Evolutionary conservation across 108 stramenopile species (phyloP).

Genomic region (Skeletonema potamos): DNA sequence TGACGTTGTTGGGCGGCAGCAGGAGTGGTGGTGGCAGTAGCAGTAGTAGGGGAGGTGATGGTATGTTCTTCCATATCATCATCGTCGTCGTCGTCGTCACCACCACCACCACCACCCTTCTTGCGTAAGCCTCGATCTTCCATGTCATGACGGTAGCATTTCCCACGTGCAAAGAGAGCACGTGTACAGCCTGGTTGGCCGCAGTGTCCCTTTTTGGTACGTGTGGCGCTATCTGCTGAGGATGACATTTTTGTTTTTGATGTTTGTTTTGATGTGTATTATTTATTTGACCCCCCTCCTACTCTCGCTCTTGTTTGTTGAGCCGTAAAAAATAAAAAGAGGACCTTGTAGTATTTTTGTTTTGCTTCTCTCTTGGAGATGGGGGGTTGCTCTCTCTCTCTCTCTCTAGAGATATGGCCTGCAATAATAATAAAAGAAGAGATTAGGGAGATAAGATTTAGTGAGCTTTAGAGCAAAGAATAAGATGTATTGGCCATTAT

Average conservation of each 20-base stretch:
- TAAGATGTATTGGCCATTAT: too few species aligned
- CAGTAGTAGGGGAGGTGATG: neutral
- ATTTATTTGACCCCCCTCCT: too few species aligned
- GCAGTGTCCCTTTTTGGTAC: neutral
- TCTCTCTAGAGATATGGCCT: too few species aligned
- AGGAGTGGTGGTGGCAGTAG: neutral
- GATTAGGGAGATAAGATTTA: neutral
- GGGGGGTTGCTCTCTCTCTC: too few species aligned
- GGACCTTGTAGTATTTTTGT: too few species aligned
- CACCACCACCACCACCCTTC: too few species aligned
- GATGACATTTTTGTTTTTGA: neutral
- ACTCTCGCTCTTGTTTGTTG: too few species aligned
- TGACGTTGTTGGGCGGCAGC: neutral
- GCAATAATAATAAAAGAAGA: neutral
- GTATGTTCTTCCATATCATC: neutral
- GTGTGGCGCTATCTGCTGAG: neutral
- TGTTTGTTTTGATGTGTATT: neutral
- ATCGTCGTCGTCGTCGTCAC: neutral
- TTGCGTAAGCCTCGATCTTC: neutral
- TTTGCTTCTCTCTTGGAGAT: neutral
- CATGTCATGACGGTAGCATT: conserved; percentile 2
- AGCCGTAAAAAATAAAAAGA: too few species aligned
- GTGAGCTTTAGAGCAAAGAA: neutral
- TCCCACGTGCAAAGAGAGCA: neutral
- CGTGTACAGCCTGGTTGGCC: neutral